Evolutionary conservation across 2,329 filamentous ascomycete genomes (phyloP), one percentile per base, ranked within the genome.

Genomic region (Fusarium sp.): DNA sequence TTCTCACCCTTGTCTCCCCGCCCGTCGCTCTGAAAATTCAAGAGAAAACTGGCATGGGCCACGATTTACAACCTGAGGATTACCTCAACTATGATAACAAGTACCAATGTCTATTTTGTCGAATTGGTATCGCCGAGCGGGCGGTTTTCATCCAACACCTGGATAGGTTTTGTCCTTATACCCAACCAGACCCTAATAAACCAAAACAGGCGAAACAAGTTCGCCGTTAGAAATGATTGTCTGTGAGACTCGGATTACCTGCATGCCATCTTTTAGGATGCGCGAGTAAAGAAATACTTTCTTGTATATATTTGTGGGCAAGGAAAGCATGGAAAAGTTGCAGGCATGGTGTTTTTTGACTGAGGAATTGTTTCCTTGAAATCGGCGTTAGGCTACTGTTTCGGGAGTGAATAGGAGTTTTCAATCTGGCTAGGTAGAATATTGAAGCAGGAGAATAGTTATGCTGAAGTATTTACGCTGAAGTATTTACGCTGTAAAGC

Each of bases 101-200:
- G 21, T 56, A 69, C 5, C 14, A 53, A 21, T 69, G 66, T 18
- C 60, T 61, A 2, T 66, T 66, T 25, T 69, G 66, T 32, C 34
- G 32, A 16, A 23, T 41, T 7, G n/a, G 25, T 12, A 54, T 51
- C 5, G 10, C 11, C 2, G 54, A 61, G 6, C 32, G 46, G 16
- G 34, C 21, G 5, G 20, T 20, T 4, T 66, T 69, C 14, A 32
- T 55, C 7, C 20, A 62, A 3, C 66, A 69, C 25, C 37, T 69
- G 12, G 48, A 56, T 5, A 43, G 28, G 14, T 14, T 32, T 7
- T 69, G 66, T 37, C 18, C 40, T 20, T 40, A 14, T 11, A 34
- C 47, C 13, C 12, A 43, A 25, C 6, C 34, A 37, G 34, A 20
- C 3, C 10, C 25, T 8, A 21, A 34, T 14, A n/a, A 42, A 12